These are phyloP conservation scores for Tausonia pullulans DNA, from an alignment of 1,284 basidiomycete genomes.

Conservation along the genomic window DNA sequence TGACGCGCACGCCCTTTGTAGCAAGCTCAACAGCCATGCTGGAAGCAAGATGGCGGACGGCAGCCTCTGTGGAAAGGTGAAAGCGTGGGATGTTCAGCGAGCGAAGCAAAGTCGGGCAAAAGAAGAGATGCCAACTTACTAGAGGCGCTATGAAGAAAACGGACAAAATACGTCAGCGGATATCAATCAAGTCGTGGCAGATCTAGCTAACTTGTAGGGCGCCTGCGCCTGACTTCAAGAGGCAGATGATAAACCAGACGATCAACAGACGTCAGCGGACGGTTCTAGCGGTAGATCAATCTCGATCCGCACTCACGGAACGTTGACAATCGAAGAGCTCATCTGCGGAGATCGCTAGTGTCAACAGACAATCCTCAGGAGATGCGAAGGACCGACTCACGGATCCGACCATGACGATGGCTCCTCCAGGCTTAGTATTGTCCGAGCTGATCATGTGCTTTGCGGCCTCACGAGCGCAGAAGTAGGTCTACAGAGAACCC, in stretches of 20 bases:
- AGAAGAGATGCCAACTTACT: constrained; percentile 31
- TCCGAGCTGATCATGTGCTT: constrained; percentile 49
- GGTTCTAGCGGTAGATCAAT: not conserved
- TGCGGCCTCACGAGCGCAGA: constrained; percentile 86
- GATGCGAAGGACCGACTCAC: constrained; percentile 54
- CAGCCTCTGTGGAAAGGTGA: constrained; percentile 28
- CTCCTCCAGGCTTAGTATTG: constrained; percentile 46
- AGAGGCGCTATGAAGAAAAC: constrained; percentile 43
- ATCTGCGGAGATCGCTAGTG: constrained; percentile 15
- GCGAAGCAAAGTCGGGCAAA: not conserved
- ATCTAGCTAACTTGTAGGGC: constrained; percentile 57
- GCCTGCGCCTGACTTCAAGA: constrained; percentile 58
- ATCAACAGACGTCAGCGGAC: not conserved
- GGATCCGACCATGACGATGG: constrained; percentile 75
- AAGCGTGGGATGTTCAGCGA: not conserved
- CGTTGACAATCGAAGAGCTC: constrained; percentile 59
- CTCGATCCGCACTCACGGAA: constrained; percentile 49
- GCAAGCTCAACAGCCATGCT: constrained; percentile 47
- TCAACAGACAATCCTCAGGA: not conserved
- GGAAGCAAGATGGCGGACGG: constrained; percentile 40
- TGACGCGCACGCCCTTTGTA: constrained; percentile 40
- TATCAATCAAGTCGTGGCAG: too few relatives aligned
- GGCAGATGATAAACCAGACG: not conserved
- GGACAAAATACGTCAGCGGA: too few relatives aligned
- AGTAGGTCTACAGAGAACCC: constrained; percentile 45